Conservation (phyloP, 768 basidiomycete species). For the Lactarius indigo region DNA sequence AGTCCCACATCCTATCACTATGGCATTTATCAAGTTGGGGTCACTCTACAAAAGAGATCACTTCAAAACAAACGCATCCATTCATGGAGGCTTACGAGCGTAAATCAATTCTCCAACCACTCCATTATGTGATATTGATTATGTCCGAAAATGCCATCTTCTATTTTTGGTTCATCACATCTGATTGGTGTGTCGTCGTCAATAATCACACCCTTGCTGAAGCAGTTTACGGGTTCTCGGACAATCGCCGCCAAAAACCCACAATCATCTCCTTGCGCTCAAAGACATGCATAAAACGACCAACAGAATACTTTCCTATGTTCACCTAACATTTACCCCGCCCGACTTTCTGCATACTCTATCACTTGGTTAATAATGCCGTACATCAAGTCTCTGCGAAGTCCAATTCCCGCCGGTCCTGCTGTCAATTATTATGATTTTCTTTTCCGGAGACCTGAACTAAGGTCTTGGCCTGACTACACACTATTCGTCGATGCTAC, state of each 20-base stretch:
- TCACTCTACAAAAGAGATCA: neutral
- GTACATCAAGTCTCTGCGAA: constrained; percentile 1
- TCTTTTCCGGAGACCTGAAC: constrained; percentile 1
- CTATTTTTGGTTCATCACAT: neutral
- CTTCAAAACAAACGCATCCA: neutral
- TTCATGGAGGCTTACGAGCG: too few relatives aligned
- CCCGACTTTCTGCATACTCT: neutral
- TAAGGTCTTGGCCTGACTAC: constrained; percentile 47
- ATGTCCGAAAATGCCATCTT: neutral
- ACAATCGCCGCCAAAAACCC: neutral
- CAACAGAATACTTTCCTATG: neutral
- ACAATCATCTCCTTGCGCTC: constrained; percentile 5
- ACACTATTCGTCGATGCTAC: constrained; percentile 52
- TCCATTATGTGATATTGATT: neutral
- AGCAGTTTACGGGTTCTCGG: neutral
- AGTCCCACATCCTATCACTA: neutral
- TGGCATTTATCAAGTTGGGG: neutral
- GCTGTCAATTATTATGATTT: constrained; percentile 15
- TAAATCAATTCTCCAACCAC: too few relatives aligned
- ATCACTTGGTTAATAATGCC: neutral
- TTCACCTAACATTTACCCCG: neutral
- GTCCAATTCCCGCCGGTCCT: neutral
- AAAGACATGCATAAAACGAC: neutral
- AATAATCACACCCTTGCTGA: neutral
- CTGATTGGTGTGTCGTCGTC: neutral